Conservation (phyloP, 2,329 filamentous ascomycete species). For the Cephalotrichum gorgonifer region DNA sequence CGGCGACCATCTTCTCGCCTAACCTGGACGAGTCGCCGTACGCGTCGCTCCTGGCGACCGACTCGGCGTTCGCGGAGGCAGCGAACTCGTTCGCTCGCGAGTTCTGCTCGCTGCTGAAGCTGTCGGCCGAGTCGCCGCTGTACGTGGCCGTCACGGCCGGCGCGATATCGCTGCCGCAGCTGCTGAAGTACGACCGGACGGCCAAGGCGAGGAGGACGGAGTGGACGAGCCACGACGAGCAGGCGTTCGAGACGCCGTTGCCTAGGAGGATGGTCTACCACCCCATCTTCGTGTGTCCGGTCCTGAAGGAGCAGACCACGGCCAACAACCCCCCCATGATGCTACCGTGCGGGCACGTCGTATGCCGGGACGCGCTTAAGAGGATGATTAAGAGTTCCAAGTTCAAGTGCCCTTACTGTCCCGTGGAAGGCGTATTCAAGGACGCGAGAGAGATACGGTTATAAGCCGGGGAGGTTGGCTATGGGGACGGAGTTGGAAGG, state of each 20-base stretch:
- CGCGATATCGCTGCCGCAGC: constrained; percentile 77
- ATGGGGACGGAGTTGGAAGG: not conserved
- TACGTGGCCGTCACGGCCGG: constrained; percentile 90
- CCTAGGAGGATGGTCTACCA: constrained; percentile 65
- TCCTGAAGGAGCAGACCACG: constrained; percentile 92
- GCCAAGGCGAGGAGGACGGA: constrained; percentile 85
- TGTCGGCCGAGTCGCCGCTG: constrained; percentile 84
- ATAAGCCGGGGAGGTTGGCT: constrained; percentile 19
- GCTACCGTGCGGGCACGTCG: constrained; percentile 89
- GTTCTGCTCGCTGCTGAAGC: constrained; percentile 83
- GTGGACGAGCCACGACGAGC: constrained; percentile 86
- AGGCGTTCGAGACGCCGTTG: constrained; percentile 65
- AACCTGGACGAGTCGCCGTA: constrained; percentile 76
- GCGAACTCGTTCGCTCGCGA: constrained; percentile 83
- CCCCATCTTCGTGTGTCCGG: constrained; percentile 94
- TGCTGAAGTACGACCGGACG: constrained; percentile 80
- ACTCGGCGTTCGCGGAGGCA: constrained; percentile 71
- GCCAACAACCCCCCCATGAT: constrained; percentile 93
- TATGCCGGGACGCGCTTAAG: constrained; percentile 74
- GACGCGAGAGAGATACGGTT: constrained; percentile 68
- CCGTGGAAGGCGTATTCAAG: constrained; percentile 65
- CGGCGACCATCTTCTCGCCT: constrained; percentile 67
- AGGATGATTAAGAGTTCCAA: constrained; percentile 67
- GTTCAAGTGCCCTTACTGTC: constrained; percentile 97
- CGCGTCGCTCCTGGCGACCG: constrained; percentile 62